phyloP scores from a whole-genome alignment of 306 rosid genomes.

The Rosa lucieae region DNA sequence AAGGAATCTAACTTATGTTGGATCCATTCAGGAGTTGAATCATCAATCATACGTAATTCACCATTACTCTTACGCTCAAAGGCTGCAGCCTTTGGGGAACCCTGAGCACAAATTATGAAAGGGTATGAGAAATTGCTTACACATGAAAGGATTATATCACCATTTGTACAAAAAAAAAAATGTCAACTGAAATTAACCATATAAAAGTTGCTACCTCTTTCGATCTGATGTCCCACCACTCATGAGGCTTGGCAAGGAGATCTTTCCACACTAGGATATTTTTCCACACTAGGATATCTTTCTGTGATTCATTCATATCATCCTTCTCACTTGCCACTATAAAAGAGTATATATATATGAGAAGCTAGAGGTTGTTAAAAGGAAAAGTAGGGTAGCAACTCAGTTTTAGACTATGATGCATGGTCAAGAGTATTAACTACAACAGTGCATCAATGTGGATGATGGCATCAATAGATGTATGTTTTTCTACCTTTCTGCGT shows the following conservation, averaged over 20 bases:
- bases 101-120: conserved; percentile 9
- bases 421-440: background rate
- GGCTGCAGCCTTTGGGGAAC: conserved; percentile 9
- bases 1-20: conserved; percentile 9
- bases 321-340: background rate
- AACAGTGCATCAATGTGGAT: background rate
- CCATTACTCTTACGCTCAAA: conserved; percentile 17
- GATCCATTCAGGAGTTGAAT: conserved; percentile 4
- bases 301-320: conserved; percentile 4
- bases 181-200: background rate
- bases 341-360: background rate
- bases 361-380: background rate
- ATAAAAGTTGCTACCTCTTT: conserved; percentile 12
- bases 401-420: background rate
- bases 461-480: background rate
- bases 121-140: background rate
- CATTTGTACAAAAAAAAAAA: background rate
- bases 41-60: background rate
- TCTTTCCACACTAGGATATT: background rate
- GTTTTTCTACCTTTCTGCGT: background rate
- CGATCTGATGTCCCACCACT: conserved; percentile 11
- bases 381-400: background rate
- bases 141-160: background rate
- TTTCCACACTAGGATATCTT: background rate
- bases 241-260: conserved; percentile 15